A percentile compares a stretch with the other conserved stretches of the same genome.
phyloP scores from a whole-genome alignment of 306 rosid genomes.

The Medicago ruthenica region DNA sequence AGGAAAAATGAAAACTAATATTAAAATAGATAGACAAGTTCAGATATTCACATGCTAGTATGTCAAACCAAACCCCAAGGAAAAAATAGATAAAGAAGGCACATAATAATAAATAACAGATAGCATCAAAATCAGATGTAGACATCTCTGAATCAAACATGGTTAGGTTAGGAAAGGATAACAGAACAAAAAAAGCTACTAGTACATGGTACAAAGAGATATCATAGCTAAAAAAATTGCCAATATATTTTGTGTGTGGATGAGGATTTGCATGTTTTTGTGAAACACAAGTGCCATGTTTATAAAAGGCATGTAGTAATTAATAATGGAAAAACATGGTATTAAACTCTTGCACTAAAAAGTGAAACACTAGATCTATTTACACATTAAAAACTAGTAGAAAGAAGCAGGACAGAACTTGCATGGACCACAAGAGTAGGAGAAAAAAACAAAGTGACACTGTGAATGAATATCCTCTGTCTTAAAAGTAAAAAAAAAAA shows the following conservation, averaged over 20 bases:
- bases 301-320: constrained; percentile 14
- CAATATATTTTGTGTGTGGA: background rate
- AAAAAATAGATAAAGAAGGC: constrained; percentile 39
- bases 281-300: background rate
- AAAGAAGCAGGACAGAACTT: constrained; percentile 28
- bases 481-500: constrained; percentile 36
- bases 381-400: constrained; percentile 24
- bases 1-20: background rate
- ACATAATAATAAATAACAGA: constrained; percentile 44
- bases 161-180: constrained; percentile 35
- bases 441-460: constrained; percentile 44
- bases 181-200: constrained; percentile 44
- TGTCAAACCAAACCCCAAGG: constrained; percentile 36
- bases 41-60: constrained; percentile 47
- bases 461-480: constrained; percentile 73
- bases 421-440: constrained; percentile 63
- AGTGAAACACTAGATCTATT: constrained; percentile 48
- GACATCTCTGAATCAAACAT: constrained; percentile 44
- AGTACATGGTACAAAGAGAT: constrained; percentile 32
- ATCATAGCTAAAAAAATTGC: constrained; percentile 13
- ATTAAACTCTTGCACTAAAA: constrained; percentile 34
- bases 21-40: constrained; percentile 20
- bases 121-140: constrained; percentile 43
- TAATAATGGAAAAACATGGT: constrained; percentile 6
- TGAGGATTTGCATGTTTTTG: background rate